Evolutionary conservation across 2,329 filamentous ascomycete genomes (phyloP).

Genomic region (Sporothrix globosa): DNA sequence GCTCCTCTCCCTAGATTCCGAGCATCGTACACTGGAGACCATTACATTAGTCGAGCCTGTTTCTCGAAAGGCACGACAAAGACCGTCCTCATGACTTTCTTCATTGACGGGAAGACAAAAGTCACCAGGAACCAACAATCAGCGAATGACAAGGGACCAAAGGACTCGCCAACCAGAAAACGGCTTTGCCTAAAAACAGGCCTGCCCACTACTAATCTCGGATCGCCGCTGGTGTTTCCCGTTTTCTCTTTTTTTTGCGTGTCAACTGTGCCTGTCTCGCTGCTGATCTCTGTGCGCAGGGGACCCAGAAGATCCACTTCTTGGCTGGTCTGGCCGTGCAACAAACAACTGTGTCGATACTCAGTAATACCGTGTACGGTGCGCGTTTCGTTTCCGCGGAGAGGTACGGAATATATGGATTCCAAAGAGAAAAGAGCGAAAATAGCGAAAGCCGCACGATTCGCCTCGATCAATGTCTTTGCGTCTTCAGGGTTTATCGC

Average conservation of each 20-base stretch:
- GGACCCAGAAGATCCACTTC: constrained; percentile 14
- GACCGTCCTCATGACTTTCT: neutral
- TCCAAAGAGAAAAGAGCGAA: constrained; percentile 6
- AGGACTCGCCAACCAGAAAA: neutral
- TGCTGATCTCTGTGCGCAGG: constrained; percentile 7
- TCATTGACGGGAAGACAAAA: neutral
- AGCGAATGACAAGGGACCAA: neutral
- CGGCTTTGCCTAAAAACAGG: constrained; percentile 6
- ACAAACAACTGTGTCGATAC: neutral
- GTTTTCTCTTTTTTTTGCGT: neutral
- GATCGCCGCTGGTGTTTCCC: constrained; percentile 22
- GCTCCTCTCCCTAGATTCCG: constrained; percentile 4
- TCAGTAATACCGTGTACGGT: neutral
- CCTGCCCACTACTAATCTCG: constrained; percentile 27
- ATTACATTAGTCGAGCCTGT: neutral
- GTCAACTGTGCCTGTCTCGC: neutral
- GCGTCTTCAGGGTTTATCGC: neutral
- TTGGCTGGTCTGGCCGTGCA: constrained; percentile 11
- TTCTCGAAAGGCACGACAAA: no score
- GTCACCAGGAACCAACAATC: neutral
- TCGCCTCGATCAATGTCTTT: neutral
- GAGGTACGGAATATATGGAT: neutral
- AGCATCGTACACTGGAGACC: neutral
- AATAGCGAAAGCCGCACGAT: constrained; percentile 19
- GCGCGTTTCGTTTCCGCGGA: constrained; percentile 2